phyloP scores from a whole-genome alignment of 306 rosid genomes.

The Malus fusca region DNA sequence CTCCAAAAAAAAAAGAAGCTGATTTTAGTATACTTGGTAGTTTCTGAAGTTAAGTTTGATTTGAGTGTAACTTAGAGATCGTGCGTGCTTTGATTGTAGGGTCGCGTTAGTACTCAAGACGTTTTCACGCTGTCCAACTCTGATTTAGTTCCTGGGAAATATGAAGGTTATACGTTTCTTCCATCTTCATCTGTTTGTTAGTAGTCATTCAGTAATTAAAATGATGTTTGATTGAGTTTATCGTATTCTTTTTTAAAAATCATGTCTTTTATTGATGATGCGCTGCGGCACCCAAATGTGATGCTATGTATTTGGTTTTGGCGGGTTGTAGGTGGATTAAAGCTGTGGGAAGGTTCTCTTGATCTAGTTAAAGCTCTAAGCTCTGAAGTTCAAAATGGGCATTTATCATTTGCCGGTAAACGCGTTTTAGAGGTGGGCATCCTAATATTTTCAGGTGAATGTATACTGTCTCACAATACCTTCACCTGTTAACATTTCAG shows the following conservation, averaged over 20 bases:
- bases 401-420: slow-evolving; percentile 47
- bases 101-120: slow-evolving; percentile 71
- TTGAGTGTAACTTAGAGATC: not conserved
- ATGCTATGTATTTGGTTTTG: slow-evolving; percentile 2
- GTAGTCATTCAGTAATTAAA: not conserved
- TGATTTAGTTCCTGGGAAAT: slow-evolving; percentile 87
- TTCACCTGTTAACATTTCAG: not conserved
- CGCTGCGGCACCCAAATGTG: not conserved
- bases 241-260: not conserved
- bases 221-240: not conserved
- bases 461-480: not conserved
- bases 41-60: not conserved
- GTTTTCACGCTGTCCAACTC: slow-evolving; percentile 86
- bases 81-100: slow-evolving; percentile 27
- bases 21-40: not conserved
- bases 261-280: not conserved
- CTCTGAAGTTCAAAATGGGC: slow-evolving; percentile 41
- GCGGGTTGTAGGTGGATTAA: slow-evolving; percentile 57
- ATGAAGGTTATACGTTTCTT: slow-evolving; percentile 53
- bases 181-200: not conserved
- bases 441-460: slow-evolving; percentile 25
- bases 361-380: slow-evolving; percentile 72
- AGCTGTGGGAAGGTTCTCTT: slow-evolving; percentile 90
- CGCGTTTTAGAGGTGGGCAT: slow-evolving; percentile 79
- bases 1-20: not conserved